These are phyloP conservation scores for Globisporangium viniferum DNA, from an alignment of 352 stramenopile species.

Conservation along the genomic window DNA sequence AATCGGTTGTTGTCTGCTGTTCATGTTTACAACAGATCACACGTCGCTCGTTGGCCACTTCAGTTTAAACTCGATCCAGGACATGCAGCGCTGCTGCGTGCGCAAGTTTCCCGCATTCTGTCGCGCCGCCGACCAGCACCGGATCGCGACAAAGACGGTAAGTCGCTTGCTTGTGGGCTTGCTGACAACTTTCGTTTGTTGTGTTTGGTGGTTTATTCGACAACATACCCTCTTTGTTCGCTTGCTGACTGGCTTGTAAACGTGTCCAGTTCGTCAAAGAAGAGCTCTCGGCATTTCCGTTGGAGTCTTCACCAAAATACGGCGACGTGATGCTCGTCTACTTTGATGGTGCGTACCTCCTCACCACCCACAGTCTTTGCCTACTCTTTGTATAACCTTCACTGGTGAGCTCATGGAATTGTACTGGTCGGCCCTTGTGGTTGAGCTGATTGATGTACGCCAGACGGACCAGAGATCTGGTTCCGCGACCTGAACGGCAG, in stretches of 20 bases:
- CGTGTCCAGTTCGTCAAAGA: slow-evolving; percentile 18
- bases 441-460: no score
- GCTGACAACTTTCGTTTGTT: not conserved
- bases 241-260: not conserved
- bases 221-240: not conserved
- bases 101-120: slow-evolving; percentile 36
- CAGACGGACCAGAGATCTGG: slow-evolving; percentile 59
- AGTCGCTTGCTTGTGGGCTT: not conserved
- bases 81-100: slow-evolving; percentile 41
- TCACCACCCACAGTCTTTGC: no score
- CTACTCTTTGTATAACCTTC: no score
- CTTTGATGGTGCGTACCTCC: slow-evolving; percentile 19
- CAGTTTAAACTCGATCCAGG: slow-evolving; percentile 52
- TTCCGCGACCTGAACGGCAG: slow-evolving; percentile 50
- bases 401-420: no score
- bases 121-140: slow-evolving; percentile 35
- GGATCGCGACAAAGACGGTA: slow-evolving; percentile 25
- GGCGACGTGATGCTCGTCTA: slow-evolving; percentile 58
- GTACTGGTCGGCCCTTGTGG: no score
- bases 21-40: slow-evolving; percentile 22
- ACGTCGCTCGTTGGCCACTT: slow-evolving; percentile 64
- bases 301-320: slow-evolving; percentile 58
- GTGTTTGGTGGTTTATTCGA: not conserved
- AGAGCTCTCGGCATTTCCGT: slow-evolving; percentile 35
- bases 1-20: not conserved